Conservation (phyloP, 768 basidiomycete species). For the Leccinum longicurvipes region DNA sequence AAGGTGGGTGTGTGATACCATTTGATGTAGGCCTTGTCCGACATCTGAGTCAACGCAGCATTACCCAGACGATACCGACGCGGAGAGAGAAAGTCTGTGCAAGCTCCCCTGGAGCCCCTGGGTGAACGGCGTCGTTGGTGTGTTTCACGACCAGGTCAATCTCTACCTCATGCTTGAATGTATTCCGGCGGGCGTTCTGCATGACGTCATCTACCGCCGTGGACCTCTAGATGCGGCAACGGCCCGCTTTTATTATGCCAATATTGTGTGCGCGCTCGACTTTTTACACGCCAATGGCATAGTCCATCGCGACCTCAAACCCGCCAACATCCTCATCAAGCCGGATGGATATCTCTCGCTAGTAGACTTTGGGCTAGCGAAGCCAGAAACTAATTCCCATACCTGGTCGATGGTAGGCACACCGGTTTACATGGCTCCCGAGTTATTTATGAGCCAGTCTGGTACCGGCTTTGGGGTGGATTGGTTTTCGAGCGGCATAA, state of each 20-base stretch:
- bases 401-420: conserved; percentile 43
- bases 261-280: conserved; percentile 47
- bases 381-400: conserved; percentile 15
- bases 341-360: conserved; percentile 53
- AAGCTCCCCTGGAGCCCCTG: conserved; percentile 54
- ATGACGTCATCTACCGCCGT: conserved; percentile 32
- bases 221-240: conserved; percentile 32
- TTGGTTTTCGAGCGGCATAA: conserved; percentile 54
- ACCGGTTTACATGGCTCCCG: conserved; percentile 48
- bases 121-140: conserved; percentile 43
- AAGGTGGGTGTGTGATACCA: conserved; percentile 15
- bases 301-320: conserved; percentile 56
- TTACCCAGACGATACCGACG: conserved; percentile 31
- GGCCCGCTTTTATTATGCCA: conserved; percentile 52
- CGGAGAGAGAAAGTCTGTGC: conserved; percentile 41
- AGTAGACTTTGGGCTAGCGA: conserved; percentile 49
- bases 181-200: conserved; percentile 44
- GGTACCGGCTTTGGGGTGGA: conserved; percentile 38
- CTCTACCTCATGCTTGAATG: conserved; percentile 52
- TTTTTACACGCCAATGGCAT: conserved; percentile 45
- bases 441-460: conserved; percentile 30
- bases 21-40: neutral
- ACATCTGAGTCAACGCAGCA: conserved; percentile 14
- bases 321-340: conserved; percentile 55
- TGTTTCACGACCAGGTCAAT: conserved; percentile 45